Evolutionary conservation across 2,329 filamentous ascomycete species (phyloP).

Genomic region (Endoconidiophora laricicola): DNA sequence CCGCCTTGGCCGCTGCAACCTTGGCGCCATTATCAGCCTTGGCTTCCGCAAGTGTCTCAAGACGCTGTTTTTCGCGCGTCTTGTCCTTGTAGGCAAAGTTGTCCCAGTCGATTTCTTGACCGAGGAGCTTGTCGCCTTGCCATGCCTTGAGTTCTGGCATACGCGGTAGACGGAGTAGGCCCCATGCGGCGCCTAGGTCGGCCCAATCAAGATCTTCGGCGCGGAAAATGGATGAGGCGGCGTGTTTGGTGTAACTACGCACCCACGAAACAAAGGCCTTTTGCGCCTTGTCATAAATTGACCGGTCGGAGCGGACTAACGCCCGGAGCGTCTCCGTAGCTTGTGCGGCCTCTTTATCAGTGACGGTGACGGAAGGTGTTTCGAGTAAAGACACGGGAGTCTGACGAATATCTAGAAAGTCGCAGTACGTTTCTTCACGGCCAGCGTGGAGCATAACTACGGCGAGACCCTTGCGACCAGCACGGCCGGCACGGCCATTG

Average conservation of each 20-base stretch:
- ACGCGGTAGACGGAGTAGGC: conserved; percentile 67
- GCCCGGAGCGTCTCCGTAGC: conserved; percentile 45
- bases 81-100: conserved; percentile 57
- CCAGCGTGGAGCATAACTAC: conserved; percentile 75
- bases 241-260: conserved; percentile 77
- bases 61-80: conserved; percentile 47
- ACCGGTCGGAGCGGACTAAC: conserved; percentile 33
- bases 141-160: conserved; percentile 81
- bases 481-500: conserved; percentile 75
- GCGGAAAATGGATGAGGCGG: conserved; percentile 81
- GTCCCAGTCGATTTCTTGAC: conserved; percentile 49
- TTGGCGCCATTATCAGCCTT: conserved; percentile 26
- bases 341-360: conserved; percentile 40
- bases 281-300: conserved; percentile 72
- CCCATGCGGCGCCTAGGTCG: conserved; percentile 69
- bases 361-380: conserved; percentile 38
- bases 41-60: conserved; percentile 36
- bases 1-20: conserved; percentile 21
- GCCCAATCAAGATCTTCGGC: conserved; percentile 70
- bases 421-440: conserved; percentile 75
- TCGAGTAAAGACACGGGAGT: conserved; percentile 58
- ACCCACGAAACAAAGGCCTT: conserved; percentile 89
- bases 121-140: conserved; percentile 48
- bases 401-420: conserved; percentile 72
- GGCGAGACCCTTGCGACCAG: conserved; percentile 70